Evolutionary conservation across 495 filamentous ascomycete species (phyloP), one percentile per base, ranked within the genome.

Genomic region (Tuber brumale): DNA sequence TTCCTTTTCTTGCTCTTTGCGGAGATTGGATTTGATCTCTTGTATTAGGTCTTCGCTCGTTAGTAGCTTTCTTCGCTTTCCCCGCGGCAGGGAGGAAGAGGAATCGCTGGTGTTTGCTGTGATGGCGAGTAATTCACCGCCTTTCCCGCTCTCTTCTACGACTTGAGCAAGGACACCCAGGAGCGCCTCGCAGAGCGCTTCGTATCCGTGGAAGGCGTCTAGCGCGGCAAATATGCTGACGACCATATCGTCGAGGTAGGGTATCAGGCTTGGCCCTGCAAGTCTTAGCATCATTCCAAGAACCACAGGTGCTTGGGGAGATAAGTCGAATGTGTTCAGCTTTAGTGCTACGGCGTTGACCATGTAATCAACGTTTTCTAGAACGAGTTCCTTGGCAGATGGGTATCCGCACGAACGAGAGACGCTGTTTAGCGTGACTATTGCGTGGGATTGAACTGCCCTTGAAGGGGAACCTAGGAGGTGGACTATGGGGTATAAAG

Each of bases 301-400:
- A 0, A 98, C 96, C 79, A 93, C 91, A 23, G 94, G 94, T 16
- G 94, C 93, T 75, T 96, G 91, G 3, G 95, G 95, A 0, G 93
- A 95, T 73, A 97, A 89, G 73, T 97, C 93, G 80, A 97, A 93
- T 0, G 90, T 93, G 78, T 97, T 97, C 42, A 99, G 87, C 75
- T 95, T 93, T 37, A 97, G 85, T 0, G 92, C 92, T 9, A 98
- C 90, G 0, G 95, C 92, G 82, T 97, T 98, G 70, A 97, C 91
- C 85, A 99, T 91, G 83, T 99, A 99, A 83, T 99, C 95, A 39
- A 92, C 94, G 77, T 99, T 99, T 44, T 93, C 91, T 70, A 97
- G 88, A 70, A 99, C 90, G 76, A 99, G 86, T 18, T 93, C 89
- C 45, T 91, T 91, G 16, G 94, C 90, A 79, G 87, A 90, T 0